These are phyloP conservation scores for Fusarium nematophilum DNA, from an alignment of 2,329 filamentous ascomycete species.

Conservation along the genomic window DNA sequence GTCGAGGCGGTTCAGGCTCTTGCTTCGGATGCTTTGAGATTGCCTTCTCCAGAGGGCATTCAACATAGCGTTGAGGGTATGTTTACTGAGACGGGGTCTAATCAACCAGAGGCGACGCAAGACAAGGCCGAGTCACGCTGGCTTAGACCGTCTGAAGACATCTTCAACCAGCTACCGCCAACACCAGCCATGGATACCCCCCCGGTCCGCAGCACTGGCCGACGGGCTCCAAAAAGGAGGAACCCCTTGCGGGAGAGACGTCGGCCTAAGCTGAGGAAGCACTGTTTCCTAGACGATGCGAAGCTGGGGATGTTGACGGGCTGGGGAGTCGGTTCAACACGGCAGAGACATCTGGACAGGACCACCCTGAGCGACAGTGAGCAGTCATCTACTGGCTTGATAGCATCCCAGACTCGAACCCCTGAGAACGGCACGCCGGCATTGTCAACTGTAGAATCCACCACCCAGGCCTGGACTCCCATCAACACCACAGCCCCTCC, in stretches of 20 bases:
- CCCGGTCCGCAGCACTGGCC: slow-evolving; percentile 31
- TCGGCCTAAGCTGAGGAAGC: neutral
- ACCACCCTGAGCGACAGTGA: too few species aligned
- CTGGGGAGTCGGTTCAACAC: too few species aligned
- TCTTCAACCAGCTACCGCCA: slow-evolving; percentile 24
- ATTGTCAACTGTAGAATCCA: too few species aligned
- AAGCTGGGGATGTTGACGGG: too few species aligned
- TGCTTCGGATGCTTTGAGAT: neutral
- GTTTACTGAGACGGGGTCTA: too few species aligned
- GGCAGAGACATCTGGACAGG: too few species aligned
- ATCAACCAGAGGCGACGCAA: neutral
- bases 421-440: too few species aligned
- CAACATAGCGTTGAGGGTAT: neutral
- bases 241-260: neutral
- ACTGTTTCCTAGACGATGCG: too few species aligned
- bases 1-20: neutral
- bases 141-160: neutral
- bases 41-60: fast-evolving
- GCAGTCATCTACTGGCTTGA: too few species aligned
- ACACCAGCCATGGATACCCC: slow-evolving; percentile 13
- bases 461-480: slow-evolving; percentile 9
- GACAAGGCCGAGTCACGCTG: neutral
- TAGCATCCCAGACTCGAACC: too few species aligned
- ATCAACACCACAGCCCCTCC: neutral
- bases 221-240: slow-evolving; percentile 15